phyloP scores from a whole-genome alignment of 768 basidiomycete genomes.

The Boletus sp. region DNA sequence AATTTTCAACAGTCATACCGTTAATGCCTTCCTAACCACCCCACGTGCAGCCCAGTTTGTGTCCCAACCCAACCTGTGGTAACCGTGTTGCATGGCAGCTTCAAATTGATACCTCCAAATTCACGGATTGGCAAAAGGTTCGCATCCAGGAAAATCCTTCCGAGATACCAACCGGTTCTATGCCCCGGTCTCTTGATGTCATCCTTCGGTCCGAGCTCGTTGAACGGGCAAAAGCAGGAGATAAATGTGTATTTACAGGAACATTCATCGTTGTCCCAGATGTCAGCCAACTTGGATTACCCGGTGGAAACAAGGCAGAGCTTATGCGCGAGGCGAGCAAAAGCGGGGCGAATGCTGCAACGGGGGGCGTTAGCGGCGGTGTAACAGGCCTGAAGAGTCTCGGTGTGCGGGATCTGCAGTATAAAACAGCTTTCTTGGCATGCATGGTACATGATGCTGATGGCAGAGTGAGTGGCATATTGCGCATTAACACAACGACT shows the following conservation, averaged over 20 bases:
- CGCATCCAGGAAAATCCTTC: constrained; percentile 98
- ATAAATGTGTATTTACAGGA: constrained; percentile 97
- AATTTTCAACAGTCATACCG: too few species aligned
- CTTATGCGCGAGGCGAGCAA: constrained; percentile 82
- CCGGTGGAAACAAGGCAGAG: constrained; percentile 89
- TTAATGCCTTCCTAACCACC: constrained; percentile 10
- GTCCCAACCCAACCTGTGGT: constrained; percentile 92
- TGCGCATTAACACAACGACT: background rate
- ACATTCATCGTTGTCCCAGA: constrained; percentile 99
- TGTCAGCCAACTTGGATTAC: constrained; percentile 91
- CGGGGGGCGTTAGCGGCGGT: constrained; percentile 69
- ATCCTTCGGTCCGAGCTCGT: constrained; percentile 94
- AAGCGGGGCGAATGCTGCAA: constrained; percentile 54
- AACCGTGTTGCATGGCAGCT: constrained; percentile 91
- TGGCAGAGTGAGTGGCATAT: constrained; percentile 60
- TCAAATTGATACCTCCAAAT: constrained; percentile 93
- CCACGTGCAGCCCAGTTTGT: constrained; percentile 70
- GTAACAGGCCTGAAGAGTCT: constrained; percentile 93
- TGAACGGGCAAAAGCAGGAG: constrained; percentile 98
- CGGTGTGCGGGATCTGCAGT: constrained; percentile 93
- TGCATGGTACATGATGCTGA: constrained; percentile 97
- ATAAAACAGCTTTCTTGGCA: constrained; percentile 97
- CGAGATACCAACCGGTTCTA: constrained; percentile 96
- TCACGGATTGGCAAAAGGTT: constrained; percentile 99
- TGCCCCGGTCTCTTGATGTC: constrained; percentile 96